These are phyloP conservation scores for Fusarium tjaetaba DNA, from an alignment of 2,329 filamentous ascomycete species.

Conservation along the genomic window DNA sequence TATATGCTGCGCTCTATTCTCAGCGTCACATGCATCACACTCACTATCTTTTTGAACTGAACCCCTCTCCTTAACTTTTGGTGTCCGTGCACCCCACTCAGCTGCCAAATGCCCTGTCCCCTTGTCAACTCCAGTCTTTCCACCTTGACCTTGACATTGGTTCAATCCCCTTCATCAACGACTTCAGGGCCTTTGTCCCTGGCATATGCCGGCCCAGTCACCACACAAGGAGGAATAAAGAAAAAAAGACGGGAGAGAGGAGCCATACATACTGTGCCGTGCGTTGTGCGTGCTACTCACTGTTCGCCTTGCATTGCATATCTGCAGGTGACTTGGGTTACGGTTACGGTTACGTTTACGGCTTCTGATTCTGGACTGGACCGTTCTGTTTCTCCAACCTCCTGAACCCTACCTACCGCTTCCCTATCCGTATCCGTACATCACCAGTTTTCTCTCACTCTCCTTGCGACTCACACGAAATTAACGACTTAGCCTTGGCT, in stretches of 20 bases:
- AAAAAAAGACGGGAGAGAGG: not conserved
- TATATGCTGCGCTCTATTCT: not conserved
- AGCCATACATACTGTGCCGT: not conserved
- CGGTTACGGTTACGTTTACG: not conserved
- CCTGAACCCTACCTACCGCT: not conserved
- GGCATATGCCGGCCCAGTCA: slow-evolving; percentile 8
- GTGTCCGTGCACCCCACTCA: slow-evolving; percentile 24
- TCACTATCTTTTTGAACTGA: not conserved
- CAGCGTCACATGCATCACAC: not conserved
- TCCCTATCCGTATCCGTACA: not conserved
- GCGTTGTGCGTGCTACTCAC: not conserved
- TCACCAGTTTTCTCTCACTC: slow-evolving; percentile 12
- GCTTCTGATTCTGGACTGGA: not conserved
- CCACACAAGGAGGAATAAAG: not conserved
- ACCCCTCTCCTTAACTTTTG: slow-evolving; percentile 21
- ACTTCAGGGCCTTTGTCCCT: slow-evolving; percentile 14
- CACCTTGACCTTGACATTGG: slow-evolving; percentile 5
- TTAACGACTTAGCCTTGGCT: slow-evolving; percentile 5
- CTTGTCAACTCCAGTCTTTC: slow-evolving; percentile 19
- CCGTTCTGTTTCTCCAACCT: not conserved
- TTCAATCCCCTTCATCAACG: slow-evolving; percentile 23
- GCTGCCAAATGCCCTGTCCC: slow-evolving; percentile 19
- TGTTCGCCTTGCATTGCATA: not conserved
- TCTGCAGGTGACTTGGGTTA: not conserved
- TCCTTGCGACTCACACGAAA: slow-evolving; percentile 15